Evolutionary conservation across 129 eudicot species (phyloP).

Genomic region (Pseudognaphalium luteoalbum): DNA sequence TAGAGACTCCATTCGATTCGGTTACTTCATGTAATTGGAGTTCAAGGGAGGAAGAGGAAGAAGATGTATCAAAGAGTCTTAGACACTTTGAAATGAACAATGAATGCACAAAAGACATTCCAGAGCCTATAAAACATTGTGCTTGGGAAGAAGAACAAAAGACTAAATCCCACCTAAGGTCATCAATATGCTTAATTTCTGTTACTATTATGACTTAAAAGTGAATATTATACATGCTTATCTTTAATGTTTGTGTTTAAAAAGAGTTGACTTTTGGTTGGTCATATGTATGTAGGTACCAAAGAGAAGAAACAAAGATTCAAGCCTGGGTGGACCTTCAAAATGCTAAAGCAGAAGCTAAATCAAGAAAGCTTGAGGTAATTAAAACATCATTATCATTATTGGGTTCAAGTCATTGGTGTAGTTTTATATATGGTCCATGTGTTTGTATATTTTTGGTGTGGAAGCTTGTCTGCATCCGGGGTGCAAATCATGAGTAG

Average conservation of each 20-base stretch:
- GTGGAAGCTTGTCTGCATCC: not conserved
- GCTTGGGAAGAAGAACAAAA: slow-evolving; percentile 78
- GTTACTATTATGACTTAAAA: too few species aligned
- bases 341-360: slow-evolving; percentile 93
- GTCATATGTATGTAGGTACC: slow-evolving; percentile 50
- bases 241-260: not conserved
- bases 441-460: not conserved
- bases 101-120: slow-evolving; percentile 49
- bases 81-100: slow-evolving; percentile 67
- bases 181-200: too few species aligned
- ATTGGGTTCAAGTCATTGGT: not conserved
- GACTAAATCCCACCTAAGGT: slow-evolving; percentile 62
- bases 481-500: not conserved
- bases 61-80: slow-evolving; percentile 80
- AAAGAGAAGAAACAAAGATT: slow-evolving; percentile 86
- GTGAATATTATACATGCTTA: too few species aligned
- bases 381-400: slow-evolving; percentile 3
- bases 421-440: not conserved
- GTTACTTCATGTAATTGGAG: slow-evolving; percentile 53
- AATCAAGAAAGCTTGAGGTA: slow-evolving; percentile 91
- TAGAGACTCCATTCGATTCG: slow-evolving; percentile 47
- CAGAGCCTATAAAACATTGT: slow-evolving; percentile 50
- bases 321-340: slow-evolving; percentile 94
- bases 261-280: not conserved
- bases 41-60: slow-evolving; percentile 89